Conservation (phyloP, 306 rosid species). For the Glycine latifolia region DNA sequence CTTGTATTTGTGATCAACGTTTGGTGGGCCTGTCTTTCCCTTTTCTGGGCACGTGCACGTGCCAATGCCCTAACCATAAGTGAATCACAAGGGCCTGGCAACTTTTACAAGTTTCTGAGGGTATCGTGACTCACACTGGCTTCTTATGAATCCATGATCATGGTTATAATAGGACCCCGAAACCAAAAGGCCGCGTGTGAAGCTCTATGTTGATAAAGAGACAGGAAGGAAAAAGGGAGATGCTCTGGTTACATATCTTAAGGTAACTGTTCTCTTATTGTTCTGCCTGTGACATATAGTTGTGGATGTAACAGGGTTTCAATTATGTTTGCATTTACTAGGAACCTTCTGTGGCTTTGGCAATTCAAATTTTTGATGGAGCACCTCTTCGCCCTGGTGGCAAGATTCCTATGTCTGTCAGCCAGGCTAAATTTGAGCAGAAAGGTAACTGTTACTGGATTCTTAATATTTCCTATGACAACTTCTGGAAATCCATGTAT, state of each 20-base stretch:
- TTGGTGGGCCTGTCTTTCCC: conserved; percentile 24
- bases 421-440: conserved; percentile 92
- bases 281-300: conserved; percentile 41
- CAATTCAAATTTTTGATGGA: conserved; percentile 89
- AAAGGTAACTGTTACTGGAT: conserved; percentile 67
- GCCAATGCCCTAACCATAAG: conserved; percentile 24
- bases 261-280: conserved; percentile 60
- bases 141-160: conserved; percentile 44
- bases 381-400: conserved; percentile 82
- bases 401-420: conserved; percentile 81
- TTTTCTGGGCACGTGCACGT: conserved; percentile 8
- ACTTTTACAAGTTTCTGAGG: conserved; percentile 33
- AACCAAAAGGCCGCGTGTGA: conserved; percentile 85
- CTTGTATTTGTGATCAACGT: conserved; percentile 11
- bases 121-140: conserved; percentile 11
- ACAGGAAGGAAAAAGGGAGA: conserved; percentile 90
- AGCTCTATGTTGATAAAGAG: conserved; percentile 84
- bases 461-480: conserved; percentile 23
- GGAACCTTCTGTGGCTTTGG: conserved; percentile 95
- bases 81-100: conserved; percentile 34
- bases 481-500: conserved; percentile 7
- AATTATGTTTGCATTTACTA: conserved; percentile 44
- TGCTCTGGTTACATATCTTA: conserved; percentile 86
- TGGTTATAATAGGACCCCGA: conserved; percentile 75
- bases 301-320: conserved; percentile 28